Percentiles rank a stretch among this genome's conserved stretches.
Evolutionary conservation across 148 eudicot species (phyloP).

Genomic region (Polygonum aviculare): DNA sequence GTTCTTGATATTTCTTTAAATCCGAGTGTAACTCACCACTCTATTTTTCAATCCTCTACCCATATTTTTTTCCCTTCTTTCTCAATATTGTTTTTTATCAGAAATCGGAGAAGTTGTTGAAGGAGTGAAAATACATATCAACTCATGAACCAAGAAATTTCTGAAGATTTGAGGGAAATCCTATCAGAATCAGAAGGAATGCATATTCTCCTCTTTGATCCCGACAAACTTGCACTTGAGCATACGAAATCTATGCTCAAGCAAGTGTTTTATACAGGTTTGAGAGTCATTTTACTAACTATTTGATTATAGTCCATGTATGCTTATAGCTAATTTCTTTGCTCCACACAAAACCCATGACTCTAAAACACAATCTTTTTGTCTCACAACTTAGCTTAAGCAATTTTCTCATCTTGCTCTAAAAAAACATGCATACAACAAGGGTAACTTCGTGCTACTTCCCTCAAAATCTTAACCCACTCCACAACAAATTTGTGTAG

Average conservation of each 20-base stretch:
- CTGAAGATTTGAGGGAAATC: not conserved
- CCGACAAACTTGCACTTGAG: not conserved
- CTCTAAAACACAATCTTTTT: not conserved
- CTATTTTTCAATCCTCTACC: not conserved
- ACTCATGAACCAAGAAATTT: not conserved
- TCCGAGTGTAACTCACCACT: not conserved
- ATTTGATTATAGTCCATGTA: not conserved
- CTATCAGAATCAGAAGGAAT: not conserved
- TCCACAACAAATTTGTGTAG: not conserved
- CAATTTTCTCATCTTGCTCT: not conserved
- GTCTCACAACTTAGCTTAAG: too few relatives aligned
- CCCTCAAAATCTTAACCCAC: not conserved
- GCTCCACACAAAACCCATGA: too few relatives aligned
- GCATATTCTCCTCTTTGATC: not conserved
- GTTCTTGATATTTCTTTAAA: not conserved
- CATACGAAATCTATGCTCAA: not conserved
- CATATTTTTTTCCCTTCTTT: too few relatives aligned
- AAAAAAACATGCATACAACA: not conserved
- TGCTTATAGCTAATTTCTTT: not conserved
- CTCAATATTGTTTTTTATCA: too few relatives aligned
- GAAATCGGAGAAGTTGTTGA: not conserved
- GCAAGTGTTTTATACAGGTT: conserved; percentile 1
- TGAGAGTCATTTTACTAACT: not conserved
- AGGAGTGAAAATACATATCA: not conserved
- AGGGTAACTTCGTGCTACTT: too few relatives aligned